Evolutionary conservation across 2,329 filamentous ascomycete species (phyloP), one percentile per base, ranked within the genome.

Genomic region (Neocucurbitaria cava): DNA sequence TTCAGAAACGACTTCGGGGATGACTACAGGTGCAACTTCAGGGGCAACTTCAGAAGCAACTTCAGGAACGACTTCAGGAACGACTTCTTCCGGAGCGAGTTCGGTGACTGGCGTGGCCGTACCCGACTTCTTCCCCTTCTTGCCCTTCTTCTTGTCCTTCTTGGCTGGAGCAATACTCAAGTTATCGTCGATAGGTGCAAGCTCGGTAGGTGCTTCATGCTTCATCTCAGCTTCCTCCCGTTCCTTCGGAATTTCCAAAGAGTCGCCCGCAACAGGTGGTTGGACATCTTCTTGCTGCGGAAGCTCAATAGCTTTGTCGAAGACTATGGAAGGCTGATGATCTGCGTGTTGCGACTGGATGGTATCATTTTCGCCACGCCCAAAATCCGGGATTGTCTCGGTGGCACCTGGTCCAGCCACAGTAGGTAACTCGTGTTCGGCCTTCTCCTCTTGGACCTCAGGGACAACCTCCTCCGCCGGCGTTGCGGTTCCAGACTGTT

Each of bases 141-240:
- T 64, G 20, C 38, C 41, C 49, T 64, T 67, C 43, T 69, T 66
- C 30, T 52, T 59, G 26, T 55, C 54, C 36, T 61, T 60, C 40
- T 57, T 58, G 36, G 61, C 56, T 21, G n/a, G 20, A 24, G 3
- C 20, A 24, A 24, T 23, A 23, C 15, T 21, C 31, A 13, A 35
- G 31, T 17, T 15, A 5, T 35, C 31, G 31, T 35, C 7, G 31
- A 35, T 35, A 4, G 17, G 31, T 30, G 42, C 3, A 46, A 43
- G 33, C 18, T 58, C 46, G 3, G 13, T 17, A 13, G 24, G 31
- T 24, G 33, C 20, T 18, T 46, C 49, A 26, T 20, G 21, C 3
- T 21, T 17, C 39, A 41, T 33, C 28, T 33, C 28, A 28, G 30
- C 20, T 26, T 42, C 42, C 10, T 40, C 31, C n/a, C n/a, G n/a